These are phyloP conservation scores for Potentilla sterilis DNA, from an alignment of 306 rosid species.

Conservation along the genomic window DNA sequence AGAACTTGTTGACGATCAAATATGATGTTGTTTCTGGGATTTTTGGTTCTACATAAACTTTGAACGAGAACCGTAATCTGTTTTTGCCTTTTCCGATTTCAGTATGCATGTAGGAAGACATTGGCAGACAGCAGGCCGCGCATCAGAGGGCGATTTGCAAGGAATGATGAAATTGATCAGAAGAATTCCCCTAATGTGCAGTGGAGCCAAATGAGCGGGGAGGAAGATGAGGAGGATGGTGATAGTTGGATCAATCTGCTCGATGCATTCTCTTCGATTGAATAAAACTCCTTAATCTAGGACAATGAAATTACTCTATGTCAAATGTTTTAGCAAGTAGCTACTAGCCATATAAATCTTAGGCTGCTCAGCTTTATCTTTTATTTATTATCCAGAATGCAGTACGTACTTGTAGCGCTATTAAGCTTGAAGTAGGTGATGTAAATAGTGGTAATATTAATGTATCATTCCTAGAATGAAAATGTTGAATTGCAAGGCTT, in stretches of 20 bases:
- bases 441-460: constrained; percentile 8
- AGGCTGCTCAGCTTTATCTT: constrained; percentile 11
- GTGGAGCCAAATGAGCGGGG: constrained; percentile 58
- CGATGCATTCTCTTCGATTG: constrained; percentile 62
- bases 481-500: constrained; percentile 1
- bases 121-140: constrained; percentile 94
- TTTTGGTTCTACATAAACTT: not conserved
- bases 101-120: constrained; percentile 93
- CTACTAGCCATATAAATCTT: not conserved
- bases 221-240: constrained; percentile 52
- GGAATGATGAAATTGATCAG: constrained; percentile 59
- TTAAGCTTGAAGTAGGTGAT: constrained; percentile 15
- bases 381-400: constrained; percentile 6
- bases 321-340: constrained; percentile 13
- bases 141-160: constrained; percentile 80
- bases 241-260: constrained; percentile 72
- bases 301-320: not conserved
- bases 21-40: not conserved
- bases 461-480: constrained; percentile 6
- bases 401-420: constrained; percentile 3
- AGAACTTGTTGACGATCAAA: not conserved
- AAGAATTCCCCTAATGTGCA: constrained; percentile 37
- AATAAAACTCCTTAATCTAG: constrained; percentile 44
- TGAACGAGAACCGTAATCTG: not conserved
- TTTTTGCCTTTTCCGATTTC: not conserved